Evolutionary conservation across 306 rosid species (phyloP).

Genomic region (Glycine latifolia): DNA sequence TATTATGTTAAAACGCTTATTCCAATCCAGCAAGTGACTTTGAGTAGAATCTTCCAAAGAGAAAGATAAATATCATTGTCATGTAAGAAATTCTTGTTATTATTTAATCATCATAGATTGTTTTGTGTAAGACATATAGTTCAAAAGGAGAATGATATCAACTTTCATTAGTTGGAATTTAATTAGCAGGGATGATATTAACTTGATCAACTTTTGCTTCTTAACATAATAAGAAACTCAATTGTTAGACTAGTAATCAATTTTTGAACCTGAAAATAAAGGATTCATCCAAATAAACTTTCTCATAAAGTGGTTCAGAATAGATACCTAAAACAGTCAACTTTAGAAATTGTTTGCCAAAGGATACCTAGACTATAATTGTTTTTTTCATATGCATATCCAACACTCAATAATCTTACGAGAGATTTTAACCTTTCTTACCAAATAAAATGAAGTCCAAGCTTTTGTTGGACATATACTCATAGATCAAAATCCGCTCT

Average conservation of each 20-base stretch:
- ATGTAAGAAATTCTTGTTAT: not conserved
- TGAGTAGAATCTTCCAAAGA: slow-evolving; percentile 22
- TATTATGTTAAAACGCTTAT: not conserved
- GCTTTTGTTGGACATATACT: slow-evolving; percentile 50
- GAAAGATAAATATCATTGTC: slow-evolving; percentile 6
- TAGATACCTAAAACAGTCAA: not conserved
- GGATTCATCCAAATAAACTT: not conserved
- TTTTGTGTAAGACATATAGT: not conserved
- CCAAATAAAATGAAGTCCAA: slow-evolving; percentile 51
- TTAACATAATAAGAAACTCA: not conserved
- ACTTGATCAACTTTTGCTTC: not conserved
- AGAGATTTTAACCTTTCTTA: not conserved
- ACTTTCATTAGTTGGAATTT: not conserved
- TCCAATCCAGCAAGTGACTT: slow-evolving; percentile 41
- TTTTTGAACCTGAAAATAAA: not conserved
- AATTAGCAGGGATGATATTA: not conserved
- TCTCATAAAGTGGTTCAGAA: not conserved
- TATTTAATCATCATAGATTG: not conserved
- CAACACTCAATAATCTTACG: not conserved
- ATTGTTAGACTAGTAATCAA: not conserved
- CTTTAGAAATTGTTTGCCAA: not conserved
- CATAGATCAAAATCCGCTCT: slow-evolving; percentile 46
- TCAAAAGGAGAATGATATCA: not conserved
- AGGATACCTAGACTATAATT: no score
- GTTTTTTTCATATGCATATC: not conserved